These are phyloP conservation scores for Toxicodendron radicans DNA, from an alignment of 345 rosid species.

Conservation along the genomic window DNA sequence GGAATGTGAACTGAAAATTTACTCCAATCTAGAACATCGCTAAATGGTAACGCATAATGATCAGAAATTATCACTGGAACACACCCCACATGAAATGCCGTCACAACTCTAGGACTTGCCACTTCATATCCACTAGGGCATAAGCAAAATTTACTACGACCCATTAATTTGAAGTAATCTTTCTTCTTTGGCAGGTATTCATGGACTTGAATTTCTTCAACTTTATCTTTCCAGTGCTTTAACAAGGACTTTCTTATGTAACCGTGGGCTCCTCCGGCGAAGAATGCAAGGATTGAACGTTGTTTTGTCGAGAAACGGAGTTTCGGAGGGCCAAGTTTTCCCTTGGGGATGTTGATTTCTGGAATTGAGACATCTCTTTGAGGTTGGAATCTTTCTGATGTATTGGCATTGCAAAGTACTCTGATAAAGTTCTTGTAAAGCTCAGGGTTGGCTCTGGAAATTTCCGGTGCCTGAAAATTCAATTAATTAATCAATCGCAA, in stretches of 20 bases:
- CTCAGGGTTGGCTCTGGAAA: constrained; percentile 28
- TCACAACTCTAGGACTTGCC: constrained; percentile 56
- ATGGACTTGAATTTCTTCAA: constrained; percentile 44
- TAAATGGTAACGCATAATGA: constrained; percentile 47
- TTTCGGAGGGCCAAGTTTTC: constrained; percentile 27
- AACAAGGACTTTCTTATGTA: constrained; percentile 39
- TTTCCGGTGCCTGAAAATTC: constrained; percentile 44
- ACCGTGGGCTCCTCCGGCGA: constrained; percentile 49
- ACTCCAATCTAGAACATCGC: constrained; percentile 55
- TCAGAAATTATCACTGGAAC: constrained; percentile 49
- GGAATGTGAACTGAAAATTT: constrained; percentile 45
- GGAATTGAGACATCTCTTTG: constrained; percentile 47
- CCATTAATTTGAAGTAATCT: constrained; percentile 42
- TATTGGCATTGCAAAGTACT: constrained; percentile 54
- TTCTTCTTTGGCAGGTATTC: constrained; percentile 30
- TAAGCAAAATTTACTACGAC: constrained; percentile 56
- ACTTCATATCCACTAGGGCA: constrained; percentile 70
- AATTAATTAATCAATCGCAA: not conserved
- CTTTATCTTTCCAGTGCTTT: constrained; percentile 43
- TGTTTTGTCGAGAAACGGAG: constrained; percentile 21
- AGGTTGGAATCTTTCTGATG: constrained; percentile 43
- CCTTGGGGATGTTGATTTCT: constrained; percentile 38
- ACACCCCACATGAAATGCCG: constrained; percentile 46
- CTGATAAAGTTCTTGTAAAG: constrained; percentile 38
- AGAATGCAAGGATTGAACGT: constrained; percentile 41